Evolutionary conservation across 768 basidiomycete genomes (phyloP).

Genomic region (Rhodotorula babjevae): DNA sequence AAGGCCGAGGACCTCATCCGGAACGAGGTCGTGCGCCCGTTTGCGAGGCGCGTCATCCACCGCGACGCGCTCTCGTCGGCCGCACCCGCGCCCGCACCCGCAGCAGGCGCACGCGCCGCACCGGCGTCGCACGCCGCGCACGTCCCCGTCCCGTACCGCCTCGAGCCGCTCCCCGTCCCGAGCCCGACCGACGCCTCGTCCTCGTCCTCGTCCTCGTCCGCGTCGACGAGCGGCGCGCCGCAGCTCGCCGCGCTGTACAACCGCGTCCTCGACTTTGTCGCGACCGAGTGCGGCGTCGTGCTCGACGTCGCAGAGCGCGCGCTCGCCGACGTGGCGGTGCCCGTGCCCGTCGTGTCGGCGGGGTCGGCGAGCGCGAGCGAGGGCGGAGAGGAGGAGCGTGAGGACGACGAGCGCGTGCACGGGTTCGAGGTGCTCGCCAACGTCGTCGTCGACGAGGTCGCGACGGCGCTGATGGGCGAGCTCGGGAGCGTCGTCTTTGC

Average conservation of each 20-base stretch:
- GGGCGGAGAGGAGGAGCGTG: neutral
- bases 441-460: conserved; percentile 83
- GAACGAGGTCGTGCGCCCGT: conserved; percentile 64
- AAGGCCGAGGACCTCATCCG: conserved; percentile 84
- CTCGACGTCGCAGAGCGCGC: conserved; percentile 69
- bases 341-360: neutral
- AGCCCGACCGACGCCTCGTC: too few species aligned
- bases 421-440: conserved; percentile 81
- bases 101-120: conserved; percentile 8
- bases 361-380: neutral
- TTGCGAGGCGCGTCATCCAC: conserved; percentile 58
- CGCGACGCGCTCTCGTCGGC: conserved; percentile 31
- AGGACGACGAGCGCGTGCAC: neutral
- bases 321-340: conserved; percentile 2
- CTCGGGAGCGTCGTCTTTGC: conserved; percentile 78
- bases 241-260: conserved; percentile 74
- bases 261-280: conserved; percentile 72
- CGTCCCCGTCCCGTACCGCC: conserved; percentile 20
- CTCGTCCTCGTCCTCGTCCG: neutral
- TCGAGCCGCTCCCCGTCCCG: conserved; percentile 15
- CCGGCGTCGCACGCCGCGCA: neutral
- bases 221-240: conserved; percentile 59
- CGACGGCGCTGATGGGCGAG: conserved; percentile 72
- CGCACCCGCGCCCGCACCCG: neutral
- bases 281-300: conserved; percentile 65